Conservation (phyloP, 2,329 filamentous ascomycete genomes). For the Cladobotryum protrusum region DNA sequence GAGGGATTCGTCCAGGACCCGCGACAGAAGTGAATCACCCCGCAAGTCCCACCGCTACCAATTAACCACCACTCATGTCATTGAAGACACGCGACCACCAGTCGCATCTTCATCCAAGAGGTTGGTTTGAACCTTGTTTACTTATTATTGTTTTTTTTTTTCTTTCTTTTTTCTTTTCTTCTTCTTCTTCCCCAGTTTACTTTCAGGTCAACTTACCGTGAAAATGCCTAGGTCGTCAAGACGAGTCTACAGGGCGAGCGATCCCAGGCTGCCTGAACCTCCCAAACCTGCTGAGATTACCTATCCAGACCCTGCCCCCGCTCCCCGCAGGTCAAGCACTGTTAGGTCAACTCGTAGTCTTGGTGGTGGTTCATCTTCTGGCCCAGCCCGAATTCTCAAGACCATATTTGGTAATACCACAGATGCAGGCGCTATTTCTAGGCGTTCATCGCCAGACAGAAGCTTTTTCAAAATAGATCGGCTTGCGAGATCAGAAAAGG, state of each 20-base stretch:
- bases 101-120: slow-evolving; percentile 25
- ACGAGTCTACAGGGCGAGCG: slow-evolving; percentile 10
- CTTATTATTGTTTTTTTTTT: not conserved
- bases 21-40: slow-evolving; percentile 24
- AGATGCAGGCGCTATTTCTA: slow-evolving; percentile 6
- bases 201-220: not conserved
- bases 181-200: not conserved
- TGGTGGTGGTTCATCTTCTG: slow-evolving; percentile 10
- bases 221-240: slow-evolving; percentile 2
- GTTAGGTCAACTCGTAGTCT: slow-evolving; percentile 14
- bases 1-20: slow-evolving; percentile 22
- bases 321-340: slow-evolving; percentile 13
- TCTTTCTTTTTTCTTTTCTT: not conserved
- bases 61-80: slow-evolving; percentile 21
- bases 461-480: slow-evolving; percentile 18
- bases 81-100: slow-evolving; percentile 29
- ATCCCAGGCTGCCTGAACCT: not conserved
- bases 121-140: slow-evolving; percentile 14
- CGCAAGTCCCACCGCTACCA: slow-evolving; percentile 21
- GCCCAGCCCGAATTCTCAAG: slow-evolving; percentile 1
- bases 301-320: slow-evolving; percentile 9
- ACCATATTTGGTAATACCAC: slow-evolving; percentile 4
- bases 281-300: slow-evolving; percentile 1
- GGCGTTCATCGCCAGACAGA: slow-evolving; percentile 14
- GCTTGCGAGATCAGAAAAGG: slow-evolving; percentile 16